phyloP scores from a whole-genome alignment of 1,284 basidiomycete species.

The Inonotus hispidus region DNA sequence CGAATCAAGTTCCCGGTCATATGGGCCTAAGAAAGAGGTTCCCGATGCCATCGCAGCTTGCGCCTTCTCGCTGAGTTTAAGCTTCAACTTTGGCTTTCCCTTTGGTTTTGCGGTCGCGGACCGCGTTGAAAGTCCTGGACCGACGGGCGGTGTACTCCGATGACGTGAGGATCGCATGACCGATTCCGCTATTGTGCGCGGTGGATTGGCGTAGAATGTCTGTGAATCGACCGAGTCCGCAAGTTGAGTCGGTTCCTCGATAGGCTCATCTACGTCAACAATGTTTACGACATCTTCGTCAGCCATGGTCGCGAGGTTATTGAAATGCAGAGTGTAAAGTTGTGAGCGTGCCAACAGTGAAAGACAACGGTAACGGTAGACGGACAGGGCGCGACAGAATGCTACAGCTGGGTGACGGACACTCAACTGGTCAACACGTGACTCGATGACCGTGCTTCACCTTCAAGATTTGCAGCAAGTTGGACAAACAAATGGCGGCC shows the following conservation, averaged over 20 bases:
- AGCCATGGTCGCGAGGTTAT: constrained; percentile 25
- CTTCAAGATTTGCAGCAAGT: not conserved
- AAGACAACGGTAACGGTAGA: too few species aligned
- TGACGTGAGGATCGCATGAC: constrained; percentile 20
- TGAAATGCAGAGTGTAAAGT: not conserved
- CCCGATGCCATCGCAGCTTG: constrained; percentile 67
- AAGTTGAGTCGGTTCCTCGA: constrained; percentile 20
- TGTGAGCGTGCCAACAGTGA: too few species aligned
- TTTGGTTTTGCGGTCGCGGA: constrained; percentile 36
- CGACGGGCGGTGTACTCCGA: constrained; percentile 22
- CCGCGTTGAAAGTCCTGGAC: constrained; percentile 30
- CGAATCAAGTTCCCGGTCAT: constrained; percentile 93
- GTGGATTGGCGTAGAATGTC: constrained; percentile 11
- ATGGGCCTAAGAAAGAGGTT: constrained; percentile 80
- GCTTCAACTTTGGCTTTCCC: constrained; percentile 71
- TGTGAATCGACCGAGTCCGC: constrained; percentile 20
- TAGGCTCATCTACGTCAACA: constrained; percentile 45
- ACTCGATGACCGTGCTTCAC: not conserved
- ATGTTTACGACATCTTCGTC: constrained; percentile 65
- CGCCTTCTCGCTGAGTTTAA: constrained; percentile 75
- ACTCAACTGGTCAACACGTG: not conserved
- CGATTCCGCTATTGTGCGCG: constrained; percentile 11
- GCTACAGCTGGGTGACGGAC: too few species aligned
- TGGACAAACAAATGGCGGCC: not conserved
- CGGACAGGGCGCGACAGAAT: too few species aligned